Base-by-base conservation (phyloP, 225 moss, liverwort and hornwort species). In the Antitrichia curtipendula region DNA sequence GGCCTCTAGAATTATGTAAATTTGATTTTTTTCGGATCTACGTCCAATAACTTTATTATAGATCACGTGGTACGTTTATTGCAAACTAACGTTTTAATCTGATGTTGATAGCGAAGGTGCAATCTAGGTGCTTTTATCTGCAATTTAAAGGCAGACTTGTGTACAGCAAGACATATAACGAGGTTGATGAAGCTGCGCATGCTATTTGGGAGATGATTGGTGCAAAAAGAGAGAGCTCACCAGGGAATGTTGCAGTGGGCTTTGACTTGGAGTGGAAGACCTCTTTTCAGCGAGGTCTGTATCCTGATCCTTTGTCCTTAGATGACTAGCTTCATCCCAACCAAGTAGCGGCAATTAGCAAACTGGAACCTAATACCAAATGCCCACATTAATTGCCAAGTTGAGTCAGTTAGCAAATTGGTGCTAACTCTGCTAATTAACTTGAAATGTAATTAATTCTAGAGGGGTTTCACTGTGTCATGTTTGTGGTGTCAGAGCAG, bases 221-320 rank as follows among this genome's bases (percentile, higher is more conserved):
- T 80, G 91, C 87, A 47, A 88, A 86, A 86, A 91, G 93, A 89
- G 75, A 70, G 86, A 80, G 36, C 64, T 82, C 75, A 31, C 65
- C 70, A 62, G 93, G 92, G 83, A 90, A 74, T 63, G 85, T 96
- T 75, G 91, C 89, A 73, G 92, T 96, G 71, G 96, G 96, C 50
- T 95, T 96, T 79, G 96, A 96, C 88, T 88, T 95, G 77, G 96
- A 96, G 90, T 96, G 96, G 96, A 95, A 87, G 83, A 83, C 90
- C 75, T 90, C 93, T 24, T 96, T 96, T 81, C 88, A 92, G 85
- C 89, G 90, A 92, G 96, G 96, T 91, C 68, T 58, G 22, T 41
- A 52, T 87, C 36, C 47, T 84, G 54, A 86, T 88, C 34, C 85
- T 71, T 58, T 83, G 49, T 52, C 81, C 47, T 64, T 32, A 24